Conservation (phyloP, 306 rosid species). For the Echinosophora koreensis region DNA sequence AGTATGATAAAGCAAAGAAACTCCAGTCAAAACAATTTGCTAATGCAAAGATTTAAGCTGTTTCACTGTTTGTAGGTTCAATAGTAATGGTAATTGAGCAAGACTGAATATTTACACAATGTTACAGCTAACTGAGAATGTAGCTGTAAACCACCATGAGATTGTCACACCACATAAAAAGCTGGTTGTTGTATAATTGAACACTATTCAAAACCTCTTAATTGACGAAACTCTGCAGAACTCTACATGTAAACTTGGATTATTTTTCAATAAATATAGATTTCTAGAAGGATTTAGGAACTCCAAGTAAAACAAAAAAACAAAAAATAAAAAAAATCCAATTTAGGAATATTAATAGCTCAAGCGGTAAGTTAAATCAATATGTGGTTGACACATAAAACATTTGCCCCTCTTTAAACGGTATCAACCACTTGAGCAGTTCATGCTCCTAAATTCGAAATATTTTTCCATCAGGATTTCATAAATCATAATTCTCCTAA, state of each 20-base stretch:
- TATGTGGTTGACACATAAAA: not conserved
- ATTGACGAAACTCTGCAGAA: not conserved
- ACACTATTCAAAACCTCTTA: slow-evolving; percentile 15
- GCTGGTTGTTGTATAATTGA: not conserved
- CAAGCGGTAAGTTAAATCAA: slow-evolving; percentile 2
- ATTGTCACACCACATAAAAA: slow-evolving; percentile 16
- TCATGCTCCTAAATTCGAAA: not conserved
- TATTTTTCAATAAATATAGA: not conserved
- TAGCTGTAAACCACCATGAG: slow-evolving; percentile 4
- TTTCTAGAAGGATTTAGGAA: slow-evolving; percentile 1
- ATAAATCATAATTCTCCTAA: slow-evolving; percentile 5
- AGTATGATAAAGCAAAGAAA: slow-evolving; percentile 28
- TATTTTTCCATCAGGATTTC: not conserved
- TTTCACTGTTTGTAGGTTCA: slow-evolving; percentile 11
- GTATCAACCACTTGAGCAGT: not conserved
- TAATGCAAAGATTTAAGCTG: slow-evolving; percentile 23
- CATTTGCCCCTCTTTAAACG: not conserved
- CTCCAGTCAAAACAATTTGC: slow-evolving; percentile 22
- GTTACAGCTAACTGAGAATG: slow-evolving; percentile 7
- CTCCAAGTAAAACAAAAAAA: not conserved
- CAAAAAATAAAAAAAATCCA: slow-evolving; percentile 12
- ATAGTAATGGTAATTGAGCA: slow-evolving; percentile 18
- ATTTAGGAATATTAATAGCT: not conserved
- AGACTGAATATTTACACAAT: slow-evolving; percentile 12
- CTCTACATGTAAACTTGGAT: slow-evolving; percentile 5